A percentile compares a stretch with the other conserved stretches of the same genome.
Evolutionary conservation across 2,329 filamentous ascomycete genomes (phyloP).

Genomic region (Didymella sp.): DNA sequence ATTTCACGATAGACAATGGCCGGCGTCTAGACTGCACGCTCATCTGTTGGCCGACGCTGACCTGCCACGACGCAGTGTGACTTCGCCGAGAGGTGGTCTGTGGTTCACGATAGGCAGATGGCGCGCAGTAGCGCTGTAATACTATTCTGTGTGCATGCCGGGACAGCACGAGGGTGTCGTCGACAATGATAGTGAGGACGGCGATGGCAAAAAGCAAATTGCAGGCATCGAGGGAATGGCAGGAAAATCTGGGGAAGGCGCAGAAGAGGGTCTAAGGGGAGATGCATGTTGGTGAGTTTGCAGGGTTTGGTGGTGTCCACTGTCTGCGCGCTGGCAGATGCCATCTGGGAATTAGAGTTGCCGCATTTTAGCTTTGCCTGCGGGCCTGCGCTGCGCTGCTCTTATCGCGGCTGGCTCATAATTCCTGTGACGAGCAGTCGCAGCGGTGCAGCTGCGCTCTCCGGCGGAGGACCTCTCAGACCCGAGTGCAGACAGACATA

Average conservation of each 20-base stretch:
- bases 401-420: constrained; percentile 20
- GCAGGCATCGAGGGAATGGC: background rate
- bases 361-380: background rate
- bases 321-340: constrained; percentile 2
- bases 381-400: constrained; percentile 8
- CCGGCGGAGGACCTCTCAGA: background rate
- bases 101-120: constrained; percentile 16
- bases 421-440: constrained; percentile 11
- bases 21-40: constrained; percentile 34
- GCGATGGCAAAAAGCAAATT: constrained; percentile 5
- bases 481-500: background rate
- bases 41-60: constrained; percentile 19
- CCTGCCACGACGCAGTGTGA: constrained; percentile 19
- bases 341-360: constrained; percentile 15
- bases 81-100: constrained; percentile 15
- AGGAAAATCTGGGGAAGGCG: constrained; percentile 17
- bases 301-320: constrained; percentile 3
- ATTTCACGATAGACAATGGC: constrained; percentile 44
- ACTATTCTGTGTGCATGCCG: constrained; percentile 9
- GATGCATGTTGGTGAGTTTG: background rate
- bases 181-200: constrained; percentile 10
- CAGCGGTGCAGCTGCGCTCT: constrained; percentile 5
- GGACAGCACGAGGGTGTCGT: background rate
- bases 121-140: constrained; percentile 9
- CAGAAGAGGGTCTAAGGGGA: constrained; percentile 4